Percentiles rank a stretch among this genome's conserved stretches.
phyloP scores from a whole-genome alignment of 768 basidiomycete genomes.

The Phlebiopsis gigantea region DNA sequence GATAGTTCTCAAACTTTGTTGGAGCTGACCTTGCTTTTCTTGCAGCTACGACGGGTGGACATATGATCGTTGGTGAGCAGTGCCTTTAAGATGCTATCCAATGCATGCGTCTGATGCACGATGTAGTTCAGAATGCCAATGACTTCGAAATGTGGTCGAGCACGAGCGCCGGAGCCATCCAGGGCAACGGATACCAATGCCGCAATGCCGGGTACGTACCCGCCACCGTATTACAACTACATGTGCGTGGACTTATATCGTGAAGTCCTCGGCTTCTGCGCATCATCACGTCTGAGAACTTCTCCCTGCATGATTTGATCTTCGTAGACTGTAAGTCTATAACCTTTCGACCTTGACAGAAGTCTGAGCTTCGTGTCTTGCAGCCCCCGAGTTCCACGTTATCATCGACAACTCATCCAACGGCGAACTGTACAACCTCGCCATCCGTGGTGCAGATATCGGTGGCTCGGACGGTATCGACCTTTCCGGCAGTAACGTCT shows the following conservation, averaged over 20 bases:
- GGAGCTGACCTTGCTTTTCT: not conserved
- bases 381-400: conserved; percentile 27
- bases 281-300: conserved; percentile 24
- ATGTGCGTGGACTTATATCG: not conserved
- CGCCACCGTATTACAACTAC: not conserved
- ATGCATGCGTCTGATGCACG: too few species aligned
- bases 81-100: not conserved
- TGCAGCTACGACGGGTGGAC: conserved; percentile 21
- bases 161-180: conserved; percentile 26
- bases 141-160: conserved; percentile 29
- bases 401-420: conserved; percentile 23
- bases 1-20: not conserved
- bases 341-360: not conserved
- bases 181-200: conserved; percentile 26
- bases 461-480: conserved; percentile 29
- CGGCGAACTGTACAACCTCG: conserved; percentile 28
- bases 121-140: conserved; percentile 21
- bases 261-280: conserved; percentile 23
- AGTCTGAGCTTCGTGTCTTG: not conserved
- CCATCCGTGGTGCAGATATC: conserved; percentile 24
- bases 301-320: conserved; percentile 27
- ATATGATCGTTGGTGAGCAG: conserved; percentile 24
- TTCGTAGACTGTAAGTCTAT: conserved; percentile 23
- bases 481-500: conserved; percentile 25
- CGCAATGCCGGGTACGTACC: conserved; percentile 24